Base-by-base conservation (phyloP, 106 monocot genomes). In the Gastrodia elata region DNA sequence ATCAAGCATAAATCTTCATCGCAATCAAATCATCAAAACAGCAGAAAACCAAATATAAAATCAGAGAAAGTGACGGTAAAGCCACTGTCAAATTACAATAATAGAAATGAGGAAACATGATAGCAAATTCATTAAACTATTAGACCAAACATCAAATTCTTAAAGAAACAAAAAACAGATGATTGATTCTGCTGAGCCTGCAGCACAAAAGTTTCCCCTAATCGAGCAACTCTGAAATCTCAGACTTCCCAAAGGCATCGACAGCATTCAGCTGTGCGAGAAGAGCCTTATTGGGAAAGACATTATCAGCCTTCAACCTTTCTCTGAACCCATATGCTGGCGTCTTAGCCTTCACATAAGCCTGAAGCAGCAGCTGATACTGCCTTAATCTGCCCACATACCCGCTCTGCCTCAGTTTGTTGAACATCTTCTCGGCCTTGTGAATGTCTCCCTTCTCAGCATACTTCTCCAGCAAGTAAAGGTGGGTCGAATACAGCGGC, bases 271-370 rank as follows among this genome's bases (percentile, higher is more conserved):
- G 61, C 71, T 82, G 77, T 25, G 71, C 81, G 3, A 80, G 43
- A n/a, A 88, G 20, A 0, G n/a, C 0, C 70, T 90, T 90, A 39
- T 80, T 78, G 2, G 85, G 89, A 36, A 78, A 80, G 8, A 87
- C 38, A 24, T 82, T 82, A 75, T 94, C 90, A 32, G 74, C 85
- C 44, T 82, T 88, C 88, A 94, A 80, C 81, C 94, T 88, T 77
- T 94, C 94, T 70, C 86, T 84, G 64, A 94, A 94, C 20, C 94
- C 94, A 71, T 94, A 94, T 15, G 86, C 86, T 9, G 94, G 94
- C 39, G 65, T 56, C 39, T 84, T 94, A 0, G 83, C 86, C 77
- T 88, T 84, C 39, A 86, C 20, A 69, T 94, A 94, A 3, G 91
- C 82, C 69, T 88, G 78, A 11, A 94, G 86, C 34, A 94, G 78